These are phyloP conservation scores for Cenchrus americanus DNA, from an alignment of 176 grass and related monocot species.

Conservation along the genomic window DNA sequence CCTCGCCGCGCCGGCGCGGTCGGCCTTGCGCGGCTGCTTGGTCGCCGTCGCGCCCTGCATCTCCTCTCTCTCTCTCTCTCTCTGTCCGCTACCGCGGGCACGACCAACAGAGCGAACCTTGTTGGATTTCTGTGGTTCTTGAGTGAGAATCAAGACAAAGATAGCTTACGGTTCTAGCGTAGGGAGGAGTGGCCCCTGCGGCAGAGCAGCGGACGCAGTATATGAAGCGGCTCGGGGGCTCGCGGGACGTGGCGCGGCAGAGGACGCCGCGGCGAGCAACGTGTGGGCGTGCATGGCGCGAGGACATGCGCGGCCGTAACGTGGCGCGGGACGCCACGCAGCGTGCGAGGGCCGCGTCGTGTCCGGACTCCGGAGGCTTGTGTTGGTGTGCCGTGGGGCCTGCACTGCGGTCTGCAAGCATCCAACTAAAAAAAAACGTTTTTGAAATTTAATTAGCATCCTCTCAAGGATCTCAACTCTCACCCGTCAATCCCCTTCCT, in stretches of 20 bases:
- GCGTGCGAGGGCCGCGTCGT: not conserved
- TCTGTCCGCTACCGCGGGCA: too few relatives aligned
- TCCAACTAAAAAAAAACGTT: too few relatives aligned
- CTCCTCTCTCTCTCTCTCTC: not conserved
- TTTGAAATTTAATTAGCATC: too few relatives aligned
- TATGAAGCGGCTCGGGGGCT: slow-evolving; percentile 28
- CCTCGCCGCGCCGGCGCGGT: slow-evolving; percentile 15
- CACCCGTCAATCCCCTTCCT: too few relatives aligned
- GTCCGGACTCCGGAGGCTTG: slow-evolving; percentile 32
- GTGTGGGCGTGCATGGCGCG: slow-evolving; percentile 51
- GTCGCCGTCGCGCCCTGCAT: slow-evolving; percentile 15
- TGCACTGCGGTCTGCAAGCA: too few relatives aligned
- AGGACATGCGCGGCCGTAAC: slow-evolving; percentile 6
- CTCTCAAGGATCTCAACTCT: too few relatives aligned
- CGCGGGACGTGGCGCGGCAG: slow-evolving; percentile 37
- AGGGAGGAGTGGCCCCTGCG: rapidly evolving
- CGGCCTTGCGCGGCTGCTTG: slow-evolving; percentile 19
- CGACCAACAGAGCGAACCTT: too few relatives aligned
- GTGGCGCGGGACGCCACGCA: not conserved
- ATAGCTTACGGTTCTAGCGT: not conserved
- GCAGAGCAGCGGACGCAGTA: not conserved
- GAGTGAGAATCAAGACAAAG: not conserved
- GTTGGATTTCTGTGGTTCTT: not conserved
- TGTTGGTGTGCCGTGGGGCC: too few relatives aligned
- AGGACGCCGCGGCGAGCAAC: slow-evolving; percentile 22